A percentile compares a stretch with the other conserved stretches of the same genome.
These are phyloP conservation scores for Trametes villosa DNA, from an alignment of 768 basidiomycete species.

Conservation along the genomic window DNA sequence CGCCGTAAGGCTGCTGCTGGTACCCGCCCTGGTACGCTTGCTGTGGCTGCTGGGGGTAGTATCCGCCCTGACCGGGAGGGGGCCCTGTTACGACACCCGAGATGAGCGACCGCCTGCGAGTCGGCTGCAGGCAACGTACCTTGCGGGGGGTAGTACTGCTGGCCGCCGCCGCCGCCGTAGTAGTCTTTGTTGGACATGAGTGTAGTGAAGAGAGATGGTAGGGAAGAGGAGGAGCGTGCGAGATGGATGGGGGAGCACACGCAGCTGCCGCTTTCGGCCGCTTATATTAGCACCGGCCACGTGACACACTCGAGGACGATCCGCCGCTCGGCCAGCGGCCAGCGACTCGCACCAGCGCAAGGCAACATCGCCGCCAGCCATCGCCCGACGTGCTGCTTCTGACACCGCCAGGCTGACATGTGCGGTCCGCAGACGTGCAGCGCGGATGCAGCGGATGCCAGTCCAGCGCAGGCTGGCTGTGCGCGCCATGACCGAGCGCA, in stretches of 20 bases:
- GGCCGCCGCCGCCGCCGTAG: constrained; percentile 49
- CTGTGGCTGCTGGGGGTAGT: constrained; percentile 76
- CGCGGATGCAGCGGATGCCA: no score
- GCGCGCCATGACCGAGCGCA: no score
- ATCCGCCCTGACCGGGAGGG: constrained; percentile 66
- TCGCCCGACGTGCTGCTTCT: no score
- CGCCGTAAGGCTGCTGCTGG: constrained; percentile 46
- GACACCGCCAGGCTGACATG: no score
- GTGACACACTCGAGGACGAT: no score
- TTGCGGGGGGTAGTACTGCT: constrained; percentile 58
- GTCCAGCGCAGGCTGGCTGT: no score
- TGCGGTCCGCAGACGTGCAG: no score
- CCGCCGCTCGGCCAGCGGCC: no score
- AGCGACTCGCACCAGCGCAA: no score
- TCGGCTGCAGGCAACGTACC: constrained; percentile 39
- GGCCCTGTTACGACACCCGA: constrained; percentile 41
- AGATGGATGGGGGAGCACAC: constrained; percentile 4
- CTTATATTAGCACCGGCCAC: constrained; percentile 15
- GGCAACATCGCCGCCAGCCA: no score
- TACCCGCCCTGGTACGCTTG: constrained; percentile 58
- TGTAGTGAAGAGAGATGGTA: constrained; percentile 7
- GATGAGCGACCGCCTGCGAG: constrained; percentile 19
- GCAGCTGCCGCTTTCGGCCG: constrained; percentile 10
- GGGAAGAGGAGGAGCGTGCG: constrained; percentile 2
- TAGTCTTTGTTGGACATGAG: constrained; percentile 73